phyloP scores from a whole-genome alignment of 176 grass and related monocot species.

The Dactylis glomerata region DNA sequence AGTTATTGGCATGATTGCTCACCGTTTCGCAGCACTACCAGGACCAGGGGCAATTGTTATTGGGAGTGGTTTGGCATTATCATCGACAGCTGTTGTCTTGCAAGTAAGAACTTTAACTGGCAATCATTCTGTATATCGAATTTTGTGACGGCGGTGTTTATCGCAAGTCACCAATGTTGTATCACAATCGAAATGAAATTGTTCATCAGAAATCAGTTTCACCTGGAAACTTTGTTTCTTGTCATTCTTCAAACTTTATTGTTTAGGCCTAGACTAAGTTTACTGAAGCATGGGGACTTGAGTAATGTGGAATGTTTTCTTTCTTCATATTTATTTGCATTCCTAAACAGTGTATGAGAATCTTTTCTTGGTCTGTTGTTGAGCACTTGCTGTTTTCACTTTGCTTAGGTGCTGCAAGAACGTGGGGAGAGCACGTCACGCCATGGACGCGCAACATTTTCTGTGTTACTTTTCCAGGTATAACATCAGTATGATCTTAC shows the following conservation, averaged over 20 bases:
- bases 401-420: constrained; percentile 81
- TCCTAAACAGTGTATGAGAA: neutral
- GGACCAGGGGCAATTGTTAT: constrained; percentile 93
- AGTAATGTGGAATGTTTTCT: constrained; percentile 9
- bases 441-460: constrained; percentile 97
- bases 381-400: constrained; percentile 26
- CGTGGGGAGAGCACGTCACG: constrained; percentile 97
- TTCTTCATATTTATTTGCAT: neutral
- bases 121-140: constrained; percentile 8
- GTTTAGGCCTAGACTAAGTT: neutral
- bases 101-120: constrained; percentile 54
- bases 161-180: neutral
- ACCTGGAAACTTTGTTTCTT: neutral
- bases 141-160: neutral
- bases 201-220: neutral
- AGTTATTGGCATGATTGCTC: constrained; percentile 79
- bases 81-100: constrained; percentile 96
- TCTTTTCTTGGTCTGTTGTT: constrained; percentile 15
- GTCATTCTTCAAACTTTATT: neutral
- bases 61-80: constrained; percentile 91
- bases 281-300: neutral
- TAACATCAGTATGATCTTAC: neutral
- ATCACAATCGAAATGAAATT: constrained; percentile 5
- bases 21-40: constrained; percentile 54
- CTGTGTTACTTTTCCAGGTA: constrained; percentile 97